A percentile compares a stretch with the other conserved stretches of the same genome.
phyloP scores from a whole-genome alignment of 306 rosid genomes.

The Acacia acuminata region DNA sequence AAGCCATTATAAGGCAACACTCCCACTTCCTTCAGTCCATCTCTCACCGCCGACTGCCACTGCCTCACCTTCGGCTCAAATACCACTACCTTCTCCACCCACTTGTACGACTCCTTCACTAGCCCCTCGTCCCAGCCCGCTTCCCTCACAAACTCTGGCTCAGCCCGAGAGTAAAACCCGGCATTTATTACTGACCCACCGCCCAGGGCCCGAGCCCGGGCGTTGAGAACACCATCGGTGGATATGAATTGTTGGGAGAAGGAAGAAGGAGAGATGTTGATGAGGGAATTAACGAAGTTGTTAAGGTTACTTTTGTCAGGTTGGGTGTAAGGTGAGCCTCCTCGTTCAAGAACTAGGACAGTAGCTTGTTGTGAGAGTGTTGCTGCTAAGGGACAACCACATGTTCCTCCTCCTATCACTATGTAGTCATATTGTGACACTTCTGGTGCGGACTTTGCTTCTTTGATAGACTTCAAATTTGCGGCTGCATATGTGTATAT shows the following conservation, averaged over 20 bases:
- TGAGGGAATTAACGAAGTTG: background rate
- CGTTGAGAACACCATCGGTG: background rate
- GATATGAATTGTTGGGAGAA: background rate
- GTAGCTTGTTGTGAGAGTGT: background rate
- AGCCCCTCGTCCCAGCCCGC: slow-evolving; percentile 52
- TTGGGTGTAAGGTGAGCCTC: background rate
- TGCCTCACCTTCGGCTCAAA: background rate
- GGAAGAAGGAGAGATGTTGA: background rate
- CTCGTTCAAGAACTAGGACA: background rate
- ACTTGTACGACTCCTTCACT: slow-evolving; percentile 51
- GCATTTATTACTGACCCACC: background rate
- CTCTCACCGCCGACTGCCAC: background rate
- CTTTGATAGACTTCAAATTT: background rate
- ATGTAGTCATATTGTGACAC: background rate
- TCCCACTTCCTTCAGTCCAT: background rate
- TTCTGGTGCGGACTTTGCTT: background rate
- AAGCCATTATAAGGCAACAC: background rate
- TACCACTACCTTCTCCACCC: slow-evolving; percentile 51
- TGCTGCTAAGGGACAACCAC: slow-evolving; percentile 2
- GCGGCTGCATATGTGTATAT: background rate
- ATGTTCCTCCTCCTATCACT: background rate
- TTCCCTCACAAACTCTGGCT: slow-evolving; percentile 28
- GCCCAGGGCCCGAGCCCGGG: background rate
- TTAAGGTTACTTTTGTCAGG: background rate
- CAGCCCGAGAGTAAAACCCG: background rate